Evolutionary conservation across 1,139 yeast genomes (phyloP).

Genomic region (Zygosaccharomyces pseudobailii): DNA sequence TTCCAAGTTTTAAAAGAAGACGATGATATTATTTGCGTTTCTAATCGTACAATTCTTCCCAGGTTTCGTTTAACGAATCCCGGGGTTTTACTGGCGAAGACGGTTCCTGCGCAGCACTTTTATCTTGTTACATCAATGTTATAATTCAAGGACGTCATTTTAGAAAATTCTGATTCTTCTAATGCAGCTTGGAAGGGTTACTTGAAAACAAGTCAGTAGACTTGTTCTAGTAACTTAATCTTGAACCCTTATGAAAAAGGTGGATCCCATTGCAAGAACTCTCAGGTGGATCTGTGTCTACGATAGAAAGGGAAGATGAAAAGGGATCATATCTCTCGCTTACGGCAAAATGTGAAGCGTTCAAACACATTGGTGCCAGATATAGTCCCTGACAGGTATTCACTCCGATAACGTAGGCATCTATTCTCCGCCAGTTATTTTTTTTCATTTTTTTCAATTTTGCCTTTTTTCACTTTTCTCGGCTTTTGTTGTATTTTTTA

Average conservation of each 20-base stretch:
- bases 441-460: neutral
- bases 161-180: constrained; percentile 37
- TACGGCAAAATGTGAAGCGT: neutral
- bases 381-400: neutral
- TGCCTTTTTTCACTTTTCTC: neutral
- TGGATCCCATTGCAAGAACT: constrained; percentile 12
- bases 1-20: constrained; percentile 37
- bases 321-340: neutral
- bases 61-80: constrained; percentile 5
- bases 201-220: constrained; percentile 5
- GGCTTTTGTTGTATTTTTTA: neutral
- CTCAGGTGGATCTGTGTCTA: constrained; percentile 14
- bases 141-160: constrained; percentile 32
- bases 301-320: constrained; percentile 16
- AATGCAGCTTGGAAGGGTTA: neutral
- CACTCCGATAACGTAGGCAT: neutral
- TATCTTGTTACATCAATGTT: constrained; percentile 36
- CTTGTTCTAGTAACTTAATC: neutral
- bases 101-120: constrained; percentile 36
- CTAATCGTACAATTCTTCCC: constrained; percentile 35
- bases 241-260: constrained; percentile 13
- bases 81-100: constrained; percentile 37
- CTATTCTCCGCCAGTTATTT: neutral
- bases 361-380: neutral
- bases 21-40: constrained; percentile 35